phyloP scores from a whole-genome alignment of 2,329 filamentous ascomycete species.

The Cyphellophora attinorum region DNA sequence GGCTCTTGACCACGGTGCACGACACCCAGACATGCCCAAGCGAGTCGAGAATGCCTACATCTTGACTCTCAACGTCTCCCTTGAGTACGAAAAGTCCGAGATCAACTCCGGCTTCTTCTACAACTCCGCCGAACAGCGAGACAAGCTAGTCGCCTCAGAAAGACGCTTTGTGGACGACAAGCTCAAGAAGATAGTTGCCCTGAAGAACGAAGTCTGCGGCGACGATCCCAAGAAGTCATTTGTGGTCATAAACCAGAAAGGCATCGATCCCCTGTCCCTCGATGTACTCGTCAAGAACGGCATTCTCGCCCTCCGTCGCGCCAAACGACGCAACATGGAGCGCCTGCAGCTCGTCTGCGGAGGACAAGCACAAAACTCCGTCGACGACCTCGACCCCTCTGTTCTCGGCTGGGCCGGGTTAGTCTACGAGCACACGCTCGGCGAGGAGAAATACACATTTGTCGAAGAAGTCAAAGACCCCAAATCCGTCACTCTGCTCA shows the following conservation, averaged over 20 bases:
- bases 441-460: constrained; percentile 99
- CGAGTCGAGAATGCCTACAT: constrained; percentile 91
- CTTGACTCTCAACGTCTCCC: constrained; percentile 85
- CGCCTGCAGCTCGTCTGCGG: constrained; percentile 90
- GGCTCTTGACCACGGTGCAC: constrained; percentile 86
- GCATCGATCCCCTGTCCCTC: constrained; percentile 90
- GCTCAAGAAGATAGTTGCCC: constrained; percentile 90
- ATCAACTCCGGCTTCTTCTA: constrained; percentile 99
- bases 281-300: constrained; percentile 97
- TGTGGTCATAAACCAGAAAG: constrained; percentile 98
- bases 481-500: constrained; percentile 93
- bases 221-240: constrained; percentile 90
- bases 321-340: constrained; percentile 99
- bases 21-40: constrained; percentile 98
- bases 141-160: constrained; percentile 97
- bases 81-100: constrained; percentile 98
- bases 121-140: constrained; percentile 88
- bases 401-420: constrained; percentile 90
- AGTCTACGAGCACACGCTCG: constrained; percentile 94
- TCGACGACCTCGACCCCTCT: constrained; percentile 81
- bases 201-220: constrained; percentile 96
- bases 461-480: constrained; percentile 97
- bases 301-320: constrained; percentile 84
- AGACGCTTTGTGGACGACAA: constrained; percentile 92
- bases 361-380: constrained; percentile 85